Conservation (phyloP, 495 filamentous ascomycete species). For the Penicillium waksmanii region DNA sequence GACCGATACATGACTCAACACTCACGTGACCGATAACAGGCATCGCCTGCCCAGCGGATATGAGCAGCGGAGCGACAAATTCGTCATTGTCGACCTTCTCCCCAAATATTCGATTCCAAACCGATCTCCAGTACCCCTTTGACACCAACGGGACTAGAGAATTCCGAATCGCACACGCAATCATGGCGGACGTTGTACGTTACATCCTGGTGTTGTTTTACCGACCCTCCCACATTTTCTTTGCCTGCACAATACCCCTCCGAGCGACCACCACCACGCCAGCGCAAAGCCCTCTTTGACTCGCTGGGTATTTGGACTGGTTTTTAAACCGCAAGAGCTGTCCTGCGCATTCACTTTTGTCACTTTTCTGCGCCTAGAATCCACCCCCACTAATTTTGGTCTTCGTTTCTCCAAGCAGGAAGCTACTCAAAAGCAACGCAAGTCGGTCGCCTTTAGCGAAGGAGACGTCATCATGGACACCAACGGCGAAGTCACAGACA, state of each 20-base stretch:
- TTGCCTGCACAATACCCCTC: constrained; percentile 36
- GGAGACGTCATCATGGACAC: constrained; percentile 80
- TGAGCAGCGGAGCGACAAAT: constrained; percentile 27
- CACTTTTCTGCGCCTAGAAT: constrained; percentile 3
- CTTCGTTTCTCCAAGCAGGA: constrained; percentile 25
- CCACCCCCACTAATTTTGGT: constrained; percentile 15
- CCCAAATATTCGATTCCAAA: constrained; percentile 2
- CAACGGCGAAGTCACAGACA: constrained; percentile 79
- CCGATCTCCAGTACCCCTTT: constrained; percentile 2
- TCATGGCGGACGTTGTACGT: constrained; percentile 59
- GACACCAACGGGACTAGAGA: constrained; percentile 20
- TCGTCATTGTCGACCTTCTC: constrained; percentile 23
- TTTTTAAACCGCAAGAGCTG: not conserved
- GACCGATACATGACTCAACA: constrained; percentile 31
- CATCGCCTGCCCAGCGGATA: constrained; percentile 33
- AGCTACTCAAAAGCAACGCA: constrained; percentile 64
- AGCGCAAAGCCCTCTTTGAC: constrained; percentile 15
- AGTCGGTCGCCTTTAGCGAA: constrained; percentile 89
- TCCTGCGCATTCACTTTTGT: constrained; percentile 17
- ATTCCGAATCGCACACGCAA: constrained; percentile 22
- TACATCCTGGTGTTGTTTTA: constrained; percentile 46
- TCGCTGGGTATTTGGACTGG: constrained; percentile 4
- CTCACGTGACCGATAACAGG: constrained; percentile 45
- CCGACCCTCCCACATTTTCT: constrained; percentile 52
- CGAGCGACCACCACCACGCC: constrained; percentile 22